Percentiles rank a stretch among this genome's conserved stretches.
phyloP scores from a whole-genome alignment of 305 asterid species.

The Fraxinus platypoda region DNA sequence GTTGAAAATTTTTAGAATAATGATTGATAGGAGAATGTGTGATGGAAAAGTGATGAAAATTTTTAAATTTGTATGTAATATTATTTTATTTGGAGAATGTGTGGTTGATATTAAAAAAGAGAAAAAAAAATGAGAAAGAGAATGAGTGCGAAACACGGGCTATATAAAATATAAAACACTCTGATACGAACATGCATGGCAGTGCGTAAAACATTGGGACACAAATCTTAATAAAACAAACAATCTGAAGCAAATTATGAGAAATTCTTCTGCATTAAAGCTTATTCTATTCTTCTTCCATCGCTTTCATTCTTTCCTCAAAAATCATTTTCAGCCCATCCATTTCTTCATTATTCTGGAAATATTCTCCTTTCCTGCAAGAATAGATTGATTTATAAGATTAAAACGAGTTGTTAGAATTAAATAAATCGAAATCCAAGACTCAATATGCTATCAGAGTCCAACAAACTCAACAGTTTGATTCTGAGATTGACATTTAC shows the following conservation, averaged over 20 bases:
- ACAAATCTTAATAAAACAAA: background rate
- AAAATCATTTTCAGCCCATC: slow-evolving; percentile 27
- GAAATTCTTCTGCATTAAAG: slow-evolving; percentile 1
- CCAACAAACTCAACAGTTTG: background rate
- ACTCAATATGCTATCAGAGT: background rate
- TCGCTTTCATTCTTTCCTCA: slow-evolving; percentile 10
- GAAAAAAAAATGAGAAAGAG: no score
- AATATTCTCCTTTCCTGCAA: slow-evolving; percentile 28
- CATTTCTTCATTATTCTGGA: slow-evolving; percentile 24
- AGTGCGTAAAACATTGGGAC: slow-evolving; percentile 18
- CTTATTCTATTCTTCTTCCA: slow-evolving; percentile 15
- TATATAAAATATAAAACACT: background rate
- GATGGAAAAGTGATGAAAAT: no score
- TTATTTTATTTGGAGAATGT: no score
- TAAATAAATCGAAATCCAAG: background rate
- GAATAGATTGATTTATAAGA: background rate
- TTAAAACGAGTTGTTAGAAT: background rate
- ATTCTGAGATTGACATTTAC: background rate
- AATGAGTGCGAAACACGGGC: no score
- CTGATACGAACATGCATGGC: slow-evolving; percentile 14
- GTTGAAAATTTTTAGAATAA: no score
- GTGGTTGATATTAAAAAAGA: no score
- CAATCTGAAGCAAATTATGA: slow-evolving; percentile 22
- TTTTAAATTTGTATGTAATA: no score
- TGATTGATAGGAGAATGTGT: no score